Base-by-base conservation (phyloP, 257 asterid species). In the Ajuga chamaepitys region DNA sequence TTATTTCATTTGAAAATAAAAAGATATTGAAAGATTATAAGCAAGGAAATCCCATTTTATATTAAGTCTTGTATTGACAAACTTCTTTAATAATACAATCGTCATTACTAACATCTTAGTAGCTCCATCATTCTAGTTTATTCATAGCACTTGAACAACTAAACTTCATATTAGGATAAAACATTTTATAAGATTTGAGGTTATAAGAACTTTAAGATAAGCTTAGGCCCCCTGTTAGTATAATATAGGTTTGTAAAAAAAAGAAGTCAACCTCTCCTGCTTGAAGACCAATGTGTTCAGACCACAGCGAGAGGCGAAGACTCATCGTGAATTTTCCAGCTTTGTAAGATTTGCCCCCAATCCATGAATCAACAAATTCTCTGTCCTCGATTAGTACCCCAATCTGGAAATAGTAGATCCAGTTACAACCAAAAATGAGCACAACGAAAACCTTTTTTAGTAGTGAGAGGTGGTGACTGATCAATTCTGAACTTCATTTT, bases 271-370 rank as follows among this genome's bases (percentile, higher is more conserved):
- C 99, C 96, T 89, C 90, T 67, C 80, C 83, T 18, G 81, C 71
- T 59, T 71, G 86, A 74, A 93, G 95, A 63, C 97, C 99, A 71
- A 93, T 89, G 75, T 93, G 97, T 79, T 93, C 99, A 13, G 95
- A 85, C 99, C 97, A 93, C 9, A 93, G 76, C 8, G 99, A 86
- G 71, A 86, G 87, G 65, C 99, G 88, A 55, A 93, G 88, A 63
- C 96, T 93, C 66, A 61, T 74, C 30, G 99, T 81, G 65, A 93
- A 89, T 73, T 89, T 93, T 70, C 99, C 99, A 22, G 96, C 97
- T 81, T 74, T 84, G 85, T 89, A 81, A 28, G 89, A 63, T 75
- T 76, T 87, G 64, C 96, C 97, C 57, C 95, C 95, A 79, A 93
- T 89, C 76, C 40, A 76, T 52, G 97, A 93, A 70, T 93, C 87